Conservation (phyloP, 108 stramenopile genomes). For the Nitzschia sp. region DNA sequence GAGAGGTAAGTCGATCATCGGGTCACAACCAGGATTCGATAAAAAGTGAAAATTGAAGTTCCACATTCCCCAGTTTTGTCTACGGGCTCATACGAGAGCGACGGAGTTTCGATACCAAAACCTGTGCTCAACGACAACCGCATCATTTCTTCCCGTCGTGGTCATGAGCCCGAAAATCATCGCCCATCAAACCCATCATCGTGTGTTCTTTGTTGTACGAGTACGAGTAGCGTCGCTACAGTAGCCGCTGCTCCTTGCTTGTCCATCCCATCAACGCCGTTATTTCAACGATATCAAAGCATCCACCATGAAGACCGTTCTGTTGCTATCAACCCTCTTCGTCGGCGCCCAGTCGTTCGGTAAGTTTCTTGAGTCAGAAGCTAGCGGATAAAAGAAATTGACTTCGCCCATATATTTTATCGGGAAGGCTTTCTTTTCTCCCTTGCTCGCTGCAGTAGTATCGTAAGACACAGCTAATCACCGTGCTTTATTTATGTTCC, state of each 20-base stretch:
- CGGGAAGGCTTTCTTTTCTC: too few relatives aligned
- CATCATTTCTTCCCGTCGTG: too few relatives aligned
- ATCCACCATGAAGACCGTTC: constrained; percentile 59
- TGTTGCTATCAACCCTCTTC: constrained; percentile 52
- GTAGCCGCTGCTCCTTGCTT: too few relatives aligned
- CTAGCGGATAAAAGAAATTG: not conserved
- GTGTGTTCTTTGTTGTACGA: not conserved
- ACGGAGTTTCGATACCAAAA: not conserved
- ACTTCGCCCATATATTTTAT: too few relatives aligned
- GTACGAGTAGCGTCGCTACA: too few relatives aligned
- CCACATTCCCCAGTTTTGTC: not conserved
- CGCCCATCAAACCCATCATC: too few relatives aligned
- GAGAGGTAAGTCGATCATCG: too few relatives aligned
- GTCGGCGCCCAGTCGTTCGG: constrained; percentile 71
- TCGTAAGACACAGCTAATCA: constrained; percentile 6
- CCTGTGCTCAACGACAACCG: not conserved
- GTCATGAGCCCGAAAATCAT: too few relatives aligned
- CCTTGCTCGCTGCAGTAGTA: too few relatives aligned
- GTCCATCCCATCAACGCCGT: not conserved
- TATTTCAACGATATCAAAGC: not conserved
- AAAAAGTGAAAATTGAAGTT: not conserved
- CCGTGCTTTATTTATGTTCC: not conserved
- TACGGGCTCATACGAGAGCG: not conserved
- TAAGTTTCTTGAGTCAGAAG: constrained; percentile 32
- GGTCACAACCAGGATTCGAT: not conserved